Evolutionary conservation across 2,329 filamentous ascomycete genomes (phyloP).

Genomic region (Fulvia fulva): DNA sequence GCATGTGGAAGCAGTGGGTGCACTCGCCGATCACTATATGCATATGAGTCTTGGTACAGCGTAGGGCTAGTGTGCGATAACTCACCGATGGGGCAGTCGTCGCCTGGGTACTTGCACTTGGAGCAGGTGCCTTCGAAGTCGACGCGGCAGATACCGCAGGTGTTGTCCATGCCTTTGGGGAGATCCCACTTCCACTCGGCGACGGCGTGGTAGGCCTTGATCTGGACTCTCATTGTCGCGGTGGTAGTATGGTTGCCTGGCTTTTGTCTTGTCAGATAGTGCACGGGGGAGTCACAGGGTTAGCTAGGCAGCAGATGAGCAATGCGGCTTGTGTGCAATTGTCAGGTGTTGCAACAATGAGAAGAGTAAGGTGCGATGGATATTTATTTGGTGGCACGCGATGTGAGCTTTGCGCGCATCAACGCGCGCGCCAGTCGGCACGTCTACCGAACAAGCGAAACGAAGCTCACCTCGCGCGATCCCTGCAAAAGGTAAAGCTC

Average conservation of each 20-base stretch:
- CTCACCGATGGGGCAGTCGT: slow-evolving; percentile 87
- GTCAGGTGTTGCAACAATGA: not conserved
- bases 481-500: not conserved
- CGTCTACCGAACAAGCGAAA: not conserved
- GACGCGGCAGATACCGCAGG: slow-evolving; percentile 96
- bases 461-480: not conserved
- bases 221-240: slow-evolving; percentile 81
- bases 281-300: not conserved
- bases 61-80: slow-evolving; percentile 19
- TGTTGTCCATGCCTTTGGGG: slow-evolving; percentile 75
- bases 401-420: not conserved
- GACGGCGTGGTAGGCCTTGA: slow-evolving; percentile 88
- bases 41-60: slow-evolving; percentile 7
- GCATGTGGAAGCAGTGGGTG: slow-evolving; percentile 97
- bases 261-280: not conserved
- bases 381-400: not conserved
- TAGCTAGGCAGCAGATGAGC: not conserved
- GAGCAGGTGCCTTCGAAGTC: slow-evolving; percentile 97
- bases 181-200: slow-evolving; percentile 98
- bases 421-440: not conserved
- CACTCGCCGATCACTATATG: slow-evolving; percentile 84
- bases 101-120: slow-evolving; percentile 95
- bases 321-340: not conserved
- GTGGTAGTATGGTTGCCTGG: not conserved
- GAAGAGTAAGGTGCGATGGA: not conserved